phyloP scores from a whole-genome alignment of 2,329 filamentous ascomycete species.

The Colletotrichum melonis region DNA sequence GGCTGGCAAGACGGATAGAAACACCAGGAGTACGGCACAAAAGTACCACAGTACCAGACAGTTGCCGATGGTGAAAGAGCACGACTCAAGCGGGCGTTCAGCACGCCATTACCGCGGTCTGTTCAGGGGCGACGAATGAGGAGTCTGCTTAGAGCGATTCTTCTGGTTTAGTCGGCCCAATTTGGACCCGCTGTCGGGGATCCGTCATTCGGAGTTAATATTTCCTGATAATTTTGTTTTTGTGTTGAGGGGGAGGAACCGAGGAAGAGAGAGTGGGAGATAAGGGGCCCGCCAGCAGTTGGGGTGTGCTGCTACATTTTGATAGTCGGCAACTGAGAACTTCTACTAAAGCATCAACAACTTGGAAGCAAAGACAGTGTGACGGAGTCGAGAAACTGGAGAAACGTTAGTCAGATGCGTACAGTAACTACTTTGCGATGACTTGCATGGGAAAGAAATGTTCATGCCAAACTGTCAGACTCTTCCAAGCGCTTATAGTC shows the following conservation, averaged over 20 bases:
- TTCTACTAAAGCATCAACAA: not conserved
- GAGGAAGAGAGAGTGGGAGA: too few relatives aligned
- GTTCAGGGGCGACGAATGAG: slow-evolving; percentile 19
- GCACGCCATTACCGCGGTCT: slow-evolving; percentile 20
- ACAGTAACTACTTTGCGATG: not conserved
- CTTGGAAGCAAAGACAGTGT: not conserved
- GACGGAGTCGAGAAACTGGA: not conserved
- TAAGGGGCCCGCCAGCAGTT: not conserved
- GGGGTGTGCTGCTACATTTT: not conserved
- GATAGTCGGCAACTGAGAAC: not conserved
- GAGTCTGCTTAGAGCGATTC: slow-evolving; percentile 1
- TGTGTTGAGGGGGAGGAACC: not conserved
- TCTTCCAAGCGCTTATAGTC: too few relatives aligned
- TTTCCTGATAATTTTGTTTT: not conserved
- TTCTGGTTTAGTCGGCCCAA: slow-evolving; percentile 8
- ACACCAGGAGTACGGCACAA: not conserved
- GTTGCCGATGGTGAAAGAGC: slow-evolving; percentile 4
- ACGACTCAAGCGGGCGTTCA: slow-evolving; percentile 28
- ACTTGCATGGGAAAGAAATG: slow-evolving; percentile 14
- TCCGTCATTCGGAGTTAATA: slow-evolving; percentile 21
- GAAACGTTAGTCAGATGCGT: not conserved
- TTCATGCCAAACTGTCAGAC: slow-evolving; percentile 15
- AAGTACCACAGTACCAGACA: slow-evolving; percentile 2
- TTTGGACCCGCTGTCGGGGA: slow-evolving; percentile 25
- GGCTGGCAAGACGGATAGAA: not conserved